Conservation (phyloP, 139 green algal species). For the Chlorella ohadii region DNA sequence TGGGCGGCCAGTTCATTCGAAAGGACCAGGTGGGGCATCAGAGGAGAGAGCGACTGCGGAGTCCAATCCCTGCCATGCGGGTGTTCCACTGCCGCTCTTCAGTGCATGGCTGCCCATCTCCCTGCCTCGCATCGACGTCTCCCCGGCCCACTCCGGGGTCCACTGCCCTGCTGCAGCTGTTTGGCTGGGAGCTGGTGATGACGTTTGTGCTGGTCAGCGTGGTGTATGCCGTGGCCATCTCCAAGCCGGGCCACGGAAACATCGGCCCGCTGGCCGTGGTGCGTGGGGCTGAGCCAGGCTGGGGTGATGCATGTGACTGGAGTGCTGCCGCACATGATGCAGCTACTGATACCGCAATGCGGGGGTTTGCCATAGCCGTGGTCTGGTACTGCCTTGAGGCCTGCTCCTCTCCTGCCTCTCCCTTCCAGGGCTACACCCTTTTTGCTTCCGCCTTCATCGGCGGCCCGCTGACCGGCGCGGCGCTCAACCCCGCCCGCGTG, state of each 20-base stretch:
- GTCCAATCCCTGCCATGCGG: too few species aligned
- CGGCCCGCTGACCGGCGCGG: constrained; percentile 76
- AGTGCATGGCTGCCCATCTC: too few species aligned
- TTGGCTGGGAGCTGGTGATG: constrained; percentile 66
- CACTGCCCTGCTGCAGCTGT: constrained; percentile 43
- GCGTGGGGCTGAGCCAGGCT: background rate
- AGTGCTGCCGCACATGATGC: constrained; percentile 45
- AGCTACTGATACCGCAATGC: too few species aligned
- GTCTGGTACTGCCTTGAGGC: too few species aligned
- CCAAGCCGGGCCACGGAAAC: constrained; percentile 56
- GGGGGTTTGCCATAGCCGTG: too few species aligned
- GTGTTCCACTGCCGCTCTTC: too few species aligned
- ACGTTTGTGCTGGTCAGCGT: constrained; percentile 63
- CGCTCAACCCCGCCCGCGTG: constrained; percentile 81
- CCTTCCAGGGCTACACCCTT: constrained; percentile 70
- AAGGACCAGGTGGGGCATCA: constrained; percentile 17
- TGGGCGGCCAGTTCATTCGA: constrained; percentile 41
- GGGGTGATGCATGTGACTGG: background rate
- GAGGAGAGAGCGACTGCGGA: too few species aligned
- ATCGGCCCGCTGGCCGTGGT: constrained; percentile 53
- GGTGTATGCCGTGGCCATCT: constrained; percentile 71
- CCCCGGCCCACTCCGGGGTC: too few species aligned
- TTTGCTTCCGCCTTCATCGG: constrained; percentile 77
- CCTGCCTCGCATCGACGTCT: too few species aligned
- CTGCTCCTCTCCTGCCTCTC: constrained; percentile 55